Evolutionary conservation across 352 stramenopile species (phyloP).

Genomic region (Globisporangium ultimum): DNA sequence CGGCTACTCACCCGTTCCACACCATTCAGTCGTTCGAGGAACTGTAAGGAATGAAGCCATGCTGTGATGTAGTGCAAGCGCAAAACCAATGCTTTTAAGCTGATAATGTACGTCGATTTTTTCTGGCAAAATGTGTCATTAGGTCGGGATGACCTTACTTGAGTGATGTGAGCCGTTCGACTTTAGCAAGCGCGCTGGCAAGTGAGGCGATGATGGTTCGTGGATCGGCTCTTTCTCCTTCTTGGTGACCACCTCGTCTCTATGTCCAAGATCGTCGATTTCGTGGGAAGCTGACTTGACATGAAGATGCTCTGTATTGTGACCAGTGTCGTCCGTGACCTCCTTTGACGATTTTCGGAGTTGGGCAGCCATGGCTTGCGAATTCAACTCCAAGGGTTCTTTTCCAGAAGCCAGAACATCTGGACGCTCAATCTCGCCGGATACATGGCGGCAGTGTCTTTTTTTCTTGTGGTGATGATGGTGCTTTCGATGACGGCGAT

Average conservation of each 20-base stretch:
- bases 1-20: constrained; percentile 44
- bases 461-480: constrained; percentile 10
- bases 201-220: constrained; percentile 2
- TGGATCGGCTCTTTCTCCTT: background rate
- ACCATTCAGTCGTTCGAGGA: constrained; percentile 62
- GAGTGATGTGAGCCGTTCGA: constrained; percentile 1
- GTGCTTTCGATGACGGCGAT: background rate
- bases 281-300: background rate
- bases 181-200: background rate
- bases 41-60: constrained; percentile 19
- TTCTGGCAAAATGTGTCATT: background rate
- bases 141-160: constrained; percentile 19
- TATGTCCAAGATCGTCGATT: background rate
- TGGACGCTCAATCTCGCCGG: background rate
- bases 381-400: too few species aligned
- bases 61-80: background rate
- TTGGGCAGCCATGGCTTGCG: too few species aligned
- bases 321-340: background rate
- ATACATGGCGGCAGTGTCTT: background rate
- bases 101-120: background rate
- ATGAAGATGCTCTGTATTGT: background rate
- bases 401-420: background rate
- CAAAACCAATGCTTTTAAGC: constrained; percentile 5
- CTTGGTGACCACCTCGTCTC: constrained; percentile 4
- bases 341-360: background rate